These are phyloP conservation scores for Hypoxylon sp. DNA, from an alignment of 2,329 filamentous ascomycete species.

Conservation along the genomic window DNA sequence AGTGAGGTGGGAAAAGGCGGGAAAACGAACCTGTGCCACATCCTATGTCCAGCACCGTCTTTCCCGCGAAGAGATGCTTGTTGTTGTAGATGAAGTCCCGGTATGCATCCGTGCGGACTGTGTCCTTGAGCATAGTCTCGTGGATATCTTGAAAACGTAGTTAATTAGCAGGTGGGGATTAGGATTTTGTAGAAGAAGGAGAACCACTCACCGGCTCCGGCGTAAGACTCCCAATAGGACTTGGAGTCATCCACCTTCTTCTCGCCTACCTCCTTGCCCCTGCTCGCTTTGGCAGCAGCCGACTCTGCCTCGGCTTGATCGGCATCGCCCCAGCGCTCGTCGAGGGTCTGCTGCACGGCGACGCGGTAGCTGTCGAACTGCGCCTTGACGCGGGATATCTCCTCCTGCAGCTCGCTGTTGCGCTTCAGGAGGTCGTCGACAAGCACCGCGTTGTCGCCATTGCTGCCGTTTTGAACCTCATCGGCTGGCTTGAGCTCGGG, in stretches of 20 bases:
- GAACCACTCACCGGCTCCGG: conserved; percentile 61
- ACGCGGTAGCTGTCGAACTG: conserved; percentile 73
- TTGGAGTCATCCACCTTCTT: conserved; percentile 52
- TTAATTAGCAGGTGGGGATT: no score
- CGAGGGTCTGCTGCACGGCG: conserved; percentile 71
- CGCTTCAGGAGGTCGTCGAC: conserved; percentile 55
- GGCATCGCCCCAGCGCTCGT: conserved; percentile 69
- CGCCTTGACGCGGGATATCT: conserved; percentile 65
- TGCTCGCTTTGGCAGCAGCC: conserved; percentile 40
- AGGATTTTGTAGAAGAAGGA: no score
- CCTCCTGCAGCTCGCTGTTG: conserved; percentile 66
- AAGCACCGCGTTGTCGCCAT: conserved; percentile 43
- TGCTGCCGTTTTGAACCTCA: conserved; percentile 27
- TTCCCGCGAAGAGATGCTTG: conserved; percentile 85
- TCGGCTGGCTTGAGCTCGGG: conserved; percentile 53
- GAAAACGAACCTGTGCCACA: conserved; percentile 71
- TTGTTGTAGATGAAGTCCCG: conserved; percentile 95
- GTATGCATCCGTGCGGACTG: conserved; percentile 87
- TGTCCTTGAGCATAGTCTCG: conserved; percentile 94
- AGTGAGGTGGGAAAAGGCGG: not conserved
- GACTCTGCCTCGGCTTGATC: conserved; percentile 51
- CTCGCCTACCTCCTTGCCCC: conserved; percentile 42
- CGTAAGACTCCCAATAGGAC: conserved; percentile 70
- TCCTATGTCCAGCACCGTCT: conserved; percentile 89
- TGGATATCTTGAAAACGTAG: conserved; percentile 74